Conservation (phyloP, 2,329 filamentous ascomycete species). For the Neonectria ditissima region DNA sequence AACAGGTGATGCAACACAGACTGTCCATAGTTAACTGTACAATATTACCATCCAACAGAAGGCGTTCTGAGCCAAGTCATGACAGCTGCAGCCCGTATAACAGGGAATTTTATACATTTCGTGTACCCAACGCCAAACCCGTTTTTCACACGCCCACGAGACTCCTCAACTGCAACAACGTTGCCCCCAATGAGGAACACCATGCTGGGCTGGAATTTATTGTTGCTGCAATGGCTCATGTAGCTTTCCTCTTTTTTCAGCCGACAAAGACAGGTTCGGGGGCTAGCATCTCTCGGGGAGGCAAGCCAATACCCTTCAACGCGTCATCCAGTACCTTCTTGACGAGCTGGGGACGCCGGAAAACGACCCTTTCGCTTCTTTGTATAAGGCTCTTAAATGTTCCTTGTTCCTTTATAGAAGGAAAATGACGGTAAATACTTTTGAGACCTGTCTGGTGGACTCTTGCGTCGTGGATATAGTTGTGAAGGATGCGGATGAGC, state of each 20-base stretch:
- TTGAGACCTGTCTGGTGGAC: constrained; percentile 17
- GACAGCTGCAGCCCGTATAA: not conserved
- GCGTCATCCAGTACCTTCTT: constrained; percentile 9
- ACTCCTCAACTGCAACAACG: not conserved
- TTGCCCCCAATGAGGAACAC: not conserved
- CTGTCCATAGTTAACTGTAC: not conserved
- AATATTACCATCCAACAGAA: not conserved
- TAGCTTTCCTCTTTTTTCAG: too few species aligned
- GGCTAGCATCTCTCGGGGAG: not conserved
- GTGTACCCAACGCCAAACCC: not conserved
- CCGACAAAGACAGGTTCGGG: not conserved
- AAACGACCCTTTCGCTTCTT: not conserved
- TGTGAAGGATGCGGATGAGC: constrained; percentile 14
- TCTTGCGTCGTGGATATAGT: constrained; percentile 7
- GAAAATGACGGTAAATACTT: constrained; percentile 21
- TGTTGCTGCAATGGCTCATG: too few species aligned
- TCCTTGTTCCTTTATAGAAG: not conserved
- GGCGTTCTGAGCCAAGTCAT: too few species aligned
- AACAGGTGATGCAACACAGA: not conserved
- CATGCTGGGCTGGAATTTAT: not conserved
- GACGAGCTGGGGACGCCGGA: not conserved
- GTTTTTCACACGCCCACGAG: not conserved
- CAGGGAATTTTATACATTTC: not conserved
- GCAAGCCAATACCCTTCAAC: not conserved
- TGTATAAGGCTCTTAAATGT: not conserved